Percentiles rank a stretch among this genome's conserved stretches.
Conservation (phyloP, 1,139 yeast genomes). For the Diutina neorugosa region DNA sequence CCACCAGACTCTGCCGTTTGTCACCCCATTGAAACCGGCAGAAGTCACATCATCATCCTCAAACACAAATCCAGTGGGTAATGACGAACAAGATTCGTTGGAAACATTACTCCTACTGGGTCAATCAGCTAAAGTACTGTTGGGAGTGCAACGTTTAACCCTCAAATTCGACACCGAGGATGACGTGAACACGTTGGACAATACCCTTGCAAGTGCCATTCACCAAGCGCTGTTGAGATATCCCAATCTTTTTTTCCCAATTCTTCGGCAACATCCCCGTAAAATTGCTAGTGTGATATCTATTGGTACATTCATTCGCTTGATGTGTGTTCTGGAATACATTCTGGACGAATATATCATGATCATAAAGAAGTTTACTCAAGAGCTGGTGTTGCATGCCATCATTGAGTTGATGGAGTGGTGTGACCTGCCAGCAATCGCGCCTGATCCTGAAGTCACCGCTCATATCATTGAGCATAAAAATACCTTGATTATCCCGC, state of each 20-base stretch:
- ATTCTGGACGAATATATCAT: background rate
- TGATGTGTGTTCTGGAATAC: background rate
- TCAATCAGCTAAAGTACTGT: background rate
- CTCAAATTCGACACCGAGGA: background rate
- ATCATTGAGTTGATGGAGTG: background rate
- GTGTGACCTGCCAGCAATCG: background rate
- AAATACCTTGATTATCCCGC: constrained; percentile 12
- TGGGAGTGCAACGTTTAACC: background rate
- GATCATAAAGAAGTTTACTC: background rate
- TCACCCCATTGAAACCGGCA: background rate
- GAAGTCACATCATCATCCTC: background rate
- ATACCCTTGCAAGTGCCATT: background rate
- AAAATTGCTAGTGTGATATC: background rate
- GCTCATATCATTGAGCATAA: constrained; percentile 1
- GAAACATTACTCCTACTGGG: constrained; percentile 10
- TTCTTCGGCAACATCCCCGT: background rate
- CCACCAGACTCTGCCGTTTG: background rate
- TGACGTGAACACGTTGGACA: background rate
- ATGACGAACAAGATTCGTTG: constrained; percentile 12
- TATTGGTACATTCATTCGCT: background rate
- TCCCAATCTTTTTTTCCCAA: background rate
- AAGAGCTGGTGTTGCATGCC: background rate
- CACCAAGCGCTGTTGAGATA: background rate
- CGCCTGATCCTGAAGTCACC: background rate
- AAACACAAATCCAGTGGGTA: constrained; percentile 6